phyloP scores from a whole-genome alignment of 345 rosid species.

The Turnera subulata region DNA sequence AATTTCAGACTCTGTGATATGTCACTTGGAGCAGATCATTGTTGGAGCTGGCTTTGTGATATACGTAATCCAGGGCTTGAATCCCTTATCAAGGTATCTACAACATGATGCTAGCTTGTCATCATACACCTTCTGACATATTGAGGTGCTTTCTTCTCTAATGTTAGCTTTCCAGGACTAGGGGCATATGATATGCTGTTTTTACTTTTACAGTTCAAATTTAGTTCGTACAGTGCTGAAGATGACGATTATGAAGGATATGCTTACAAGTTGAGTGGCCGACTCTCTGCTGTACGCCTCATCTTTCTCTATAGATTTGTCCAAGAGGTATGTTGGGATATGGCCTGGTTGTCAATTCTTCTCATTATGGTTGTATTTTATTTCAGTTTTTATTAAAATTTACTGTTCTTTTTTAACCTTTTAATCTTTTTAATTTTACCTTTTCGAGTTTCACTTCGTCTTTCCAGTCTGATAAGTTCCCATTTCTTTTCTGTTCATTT shows the following conservation, averaged over 20 bases:
- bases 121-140: neutral
- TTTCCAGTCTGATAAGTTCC: neutral
- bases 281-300: slow-evolving; percentile 92
- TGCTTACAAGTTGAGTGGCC: slow-evolving; percentile 83
- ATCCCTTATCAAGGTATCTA: slow-evolving; percentile 81
- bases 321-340: slow-evolving; percentile 69
- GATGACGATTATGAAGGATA: slow-evolving; percentile 98
- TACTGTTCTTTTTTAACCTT: no score
- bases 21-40: slow-evolving; percentile 72
- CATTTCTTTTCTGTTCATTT: neutral
- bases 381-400: no score
- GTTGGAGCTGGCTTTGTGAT: slow-evolving; percentile 97
- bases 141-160: neutral
- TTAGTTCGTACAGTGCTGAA: slow-evolving; percentile 76
- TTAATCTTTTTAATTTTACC: no score
- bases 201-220: slow-evolving; percentile 74
- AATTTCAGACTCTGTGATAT: slow-evolving; percentile 90
- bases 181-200: neutral
- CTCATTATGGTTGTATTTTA: no score
- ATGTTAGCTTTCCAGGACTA: slow-evolving; percentile 5
- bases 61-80: slow-evolving; percentile 93
- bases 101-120: neutral
- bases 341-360: neutral
- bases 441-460: neutral
- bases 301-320: slow-evolving; percentile 92